These are phyloP conservation scores for Rhizoclosmatium sp. DNA, from an alignment of 192 early-diverging fungal genomes.

Conservation along the genomic window DNA sequence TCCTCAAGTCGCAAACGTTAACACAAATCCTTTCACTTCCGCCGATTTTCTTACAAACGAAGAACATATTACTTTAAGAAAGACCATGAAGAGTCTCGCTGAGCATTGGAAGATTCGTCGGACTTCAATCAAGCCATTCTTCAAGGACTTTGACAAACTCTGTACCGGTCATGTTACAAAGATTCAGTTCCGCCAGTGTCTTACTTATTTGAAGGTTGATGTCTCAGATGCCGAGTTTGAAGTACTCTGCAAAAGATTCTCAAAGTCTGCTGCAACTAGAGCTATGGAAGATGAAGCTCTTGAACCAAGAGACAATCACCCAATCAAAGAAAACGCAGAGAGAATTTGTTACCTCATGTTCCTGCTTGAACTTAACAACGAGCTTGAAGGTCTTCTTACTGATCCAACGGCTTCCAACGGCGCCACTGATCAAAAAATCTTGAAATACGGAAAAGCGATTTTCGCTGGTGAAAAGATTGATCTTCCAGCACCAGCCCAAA, in stretches of 20 bases:
- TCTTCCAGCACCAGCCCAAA: neutral
- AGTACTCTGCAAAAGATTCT: slow-evolving; percentile 56
- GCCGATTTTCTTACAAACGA: slow-evolving; percentile 33
- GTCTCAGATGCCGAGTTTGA: slow-evolving; percentile 59
- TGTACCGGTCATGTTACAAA: slow-evolving; percentile 62
- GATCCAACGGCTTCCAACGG: neutral
- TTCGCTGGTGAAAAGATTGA: neutral
- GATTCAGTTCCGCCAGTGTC: slow-evolving; percentile 60
- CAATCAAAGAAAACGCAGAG: slow-evolving; percentile 44
- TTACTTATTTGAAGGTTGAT: slow-evolving; percentile 53
- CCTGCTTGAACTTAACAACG: slow-evolving; percentile 47
- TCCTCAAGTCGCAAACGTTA: slow-evolving; percentile 26
- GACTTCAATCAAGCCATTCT: slow-evolving; percentile 62
- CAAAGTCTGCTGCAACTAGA: slow-evolving; percentile 27
- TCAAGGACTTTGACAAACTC: slow-evolving; percentile 64
- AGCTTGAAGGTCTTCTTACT: slow-evolving; percentile 10
- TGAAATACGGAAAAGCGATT: neutral
- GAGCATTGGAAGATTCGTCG: slow-evolving; percentile 55
- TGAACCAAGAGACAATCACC: slow-evolving; percentile 23
- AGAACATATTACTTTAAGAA: slow-evolving; percentile 44
- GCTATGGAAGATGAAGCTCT: slow-evolving; percentile 15
- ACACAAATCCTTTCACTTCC: slow-evolving; percentile 42
- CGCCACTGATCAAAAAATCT: neutral
- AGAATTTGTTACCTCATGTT: slow-evolving; percentile 61
- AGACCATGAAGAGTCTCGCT: slow-evolving; percentile 45